A percentile compares a stretch with the other conserved stretches of the same genome.
phyloP scores from a whole-genome alignment of 2,329 filamentous ascomycete genomes.

The Penicillium sp. region DNA sequence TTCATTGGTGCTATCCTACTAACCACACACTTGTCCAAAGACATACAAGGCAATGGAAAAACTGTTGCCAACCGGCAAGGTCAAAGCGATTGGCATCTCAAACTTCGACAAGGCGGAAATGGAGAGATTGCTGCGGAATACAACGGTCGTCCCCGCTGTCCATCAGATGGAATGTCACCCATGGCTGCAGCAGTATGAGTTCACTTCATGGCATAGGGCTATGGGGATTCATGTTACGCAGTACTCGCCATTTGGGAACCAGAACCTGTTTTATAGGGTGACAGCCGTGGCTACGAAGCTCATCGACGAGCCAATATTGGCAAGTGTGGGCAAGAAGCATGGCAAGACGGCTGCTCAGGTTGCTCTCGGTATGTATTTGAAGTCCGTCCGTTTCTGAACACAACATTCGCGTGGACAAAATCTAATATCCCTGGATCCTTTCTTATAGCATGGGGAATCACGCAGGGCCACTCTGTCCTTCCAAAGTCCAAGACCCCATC shows the following conservation, averaged over 20 bases:
- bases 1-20: neutral
- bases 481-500: conserved; percentile 52
- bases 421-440: too few relatives aligned
- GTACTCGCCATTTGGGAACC: conserved; percentile 56
- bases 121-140: conserved; percentile 47
- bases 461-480: conserved; percentile 51
- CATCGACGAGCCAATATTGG: conserved; percentile 52
- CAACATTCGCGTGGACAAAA: too few relatives aligned
- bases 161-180: conserved; percentile 55
- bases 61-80: conserved; percentile 42
- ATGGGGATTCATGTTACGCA: conserved; percentile 55
- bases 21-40: conserved; percentile 14
- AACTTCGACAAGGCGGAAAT: conserved; percentile 53
- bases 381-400: too few relatives aligned
- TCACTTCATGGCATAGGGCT: conserved; percentile 49
- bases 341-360: conserved; percentile 52
- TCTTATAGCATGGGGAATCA: conserved; percentile 52
- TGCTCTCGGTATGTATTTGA: conserved; percentile 49
- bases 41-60: conserved; percentile 54
- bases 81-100: conserved; percentile 52
- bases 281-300: conserved; percentile 48
- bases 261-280: conserved; percentile 50
- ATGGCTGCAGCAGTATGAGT: conserved; percentile 52
- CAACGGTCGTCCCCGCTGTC: conserved; percentile 46
- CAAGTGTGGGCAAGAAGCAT: conserved; percentile 53